Evolutionary conservation across 176 grass and related monocot genomes (phyloP), one percentile per base, ranked within the genome.

Genomic region (Luzula sylvatica): DNA sequence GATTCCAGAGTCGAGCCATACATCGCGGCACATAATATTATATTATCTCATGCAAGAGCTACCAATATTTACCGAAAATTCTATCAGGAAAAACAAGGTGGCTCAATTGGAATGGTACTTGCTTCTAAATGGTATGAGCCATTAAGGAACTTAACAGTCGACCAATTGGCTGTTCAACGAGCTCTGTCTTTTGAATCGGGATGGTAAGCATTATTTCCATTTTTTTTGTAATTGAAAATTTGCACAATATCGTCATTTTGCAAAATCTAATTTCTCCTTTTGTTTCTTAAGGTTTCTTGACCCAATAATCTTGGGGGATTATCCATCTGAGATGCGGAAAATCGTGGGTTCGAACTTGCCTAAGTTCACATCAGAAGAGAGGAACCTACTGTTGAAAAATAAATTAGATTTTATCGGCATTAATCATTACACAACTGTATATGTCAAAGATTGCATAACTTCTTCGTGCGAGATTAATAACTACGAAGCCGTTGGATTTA

Each of bases 81-180:
- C 0, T 89, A 89, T 13, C 86, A 80, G 78, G 83, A 19, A 25
- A 76, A 70, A 47, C 79, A 77, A 76, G 66, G 66, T 23, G 72
- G 78, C 18, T 76, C 52, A 2, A 58, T 82, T 54, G 78, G 78
- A 22, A 67, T 82, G 11, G 49, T 74, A 9, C 16, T 71, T 23
- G 15, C 20, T 5, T 30, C 68, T 51, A 58, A 5, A 20, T 83
- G 79, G 79, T 83, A 57, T 23, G 62, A 77, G 52, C 68, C 68
- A 58, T 24, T 83, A 1, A 69, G 61, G 26, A 73, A 73, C 64
- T 46, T 38, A 22, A 44, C 62, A 56, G 68, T 21, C 12, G 73
- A 83, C 57, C 23, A 30, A n/a, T 23, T 78, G 29, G 79, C 73
- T 46, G 32, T 60, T 72, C 24, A 45, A 38, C 59, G 78, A 55